These are phyloP conservation scores for Kodamaea restingae DNA, from an alignment of 805 yeast species.

Conservation along the genomic window DNA sequence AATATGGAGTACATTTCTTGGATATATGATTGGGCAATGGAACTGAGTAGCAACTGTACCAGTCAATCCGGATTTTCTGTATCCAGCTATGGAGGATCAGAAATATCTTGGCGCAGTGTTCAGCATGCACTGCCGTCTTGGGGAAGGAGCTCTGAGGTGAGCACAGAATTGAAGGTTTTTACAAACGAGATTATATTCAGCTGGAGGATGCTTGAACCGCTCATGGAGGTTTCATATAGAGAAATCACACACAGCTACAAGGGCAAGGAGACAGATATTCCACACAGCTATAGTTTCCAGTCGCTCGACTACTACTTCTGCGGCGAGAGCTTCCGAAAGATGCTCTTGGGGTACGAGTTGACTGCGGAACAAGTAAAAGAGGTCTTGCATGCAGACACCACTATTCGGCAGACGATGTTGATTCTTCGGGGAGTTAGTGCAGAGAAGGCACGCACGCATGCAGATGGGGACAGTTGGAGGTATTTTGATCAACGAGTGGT, in stretches of 20 bases:
- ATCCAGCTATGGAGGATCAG: neutral
- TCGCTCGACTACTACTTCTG: slow-evolving; percentile 6
- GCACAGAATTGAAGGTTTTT: neutral
- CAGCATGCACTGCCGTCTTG: too few species aligned
- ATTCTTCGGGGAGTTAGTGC: slow-evolving; percentile 3
- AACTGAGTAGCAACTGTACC: neutral
- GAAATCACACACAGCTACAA: slow-evolving; percentile 1
- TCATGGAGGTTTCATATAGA: neutral
- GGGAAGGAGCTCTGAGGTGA: too few species aligned
- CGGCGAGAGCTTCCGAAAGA: slow-evolving; percentile 2
- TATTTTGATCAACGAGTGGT: slow-evolving; percentile 3
- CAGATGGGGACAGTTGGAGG: neutral
- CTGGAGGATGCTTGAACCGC: slow-evolving; percentile 6
- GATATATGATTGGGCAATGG: neutral
- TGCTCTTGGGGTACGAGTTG: slow-evolving; percentile 4
- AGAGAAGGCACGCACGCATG: neutral
- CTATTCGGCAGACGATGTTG: slow-evolving; percentile 6
- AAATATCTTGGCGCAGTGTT: too few species aligned
- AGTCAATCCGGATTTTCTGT: neutral
- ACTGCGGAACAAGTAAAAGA: neutral
- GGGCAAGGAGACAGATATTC: too few species aligned
- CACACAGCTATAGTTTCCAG: slow-evolving; percentile 2
- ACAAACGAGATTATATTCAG: slow-evolving; percentile 5
- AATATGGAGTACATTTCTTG: neutral
- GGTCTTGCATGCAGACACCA: slow-evolving; percentile 3